These are phyloP conservation scores for Fraxinus anomala DNA, from an alignment of 257 asterid genomes.

Conservation along the genomic window DNA sequence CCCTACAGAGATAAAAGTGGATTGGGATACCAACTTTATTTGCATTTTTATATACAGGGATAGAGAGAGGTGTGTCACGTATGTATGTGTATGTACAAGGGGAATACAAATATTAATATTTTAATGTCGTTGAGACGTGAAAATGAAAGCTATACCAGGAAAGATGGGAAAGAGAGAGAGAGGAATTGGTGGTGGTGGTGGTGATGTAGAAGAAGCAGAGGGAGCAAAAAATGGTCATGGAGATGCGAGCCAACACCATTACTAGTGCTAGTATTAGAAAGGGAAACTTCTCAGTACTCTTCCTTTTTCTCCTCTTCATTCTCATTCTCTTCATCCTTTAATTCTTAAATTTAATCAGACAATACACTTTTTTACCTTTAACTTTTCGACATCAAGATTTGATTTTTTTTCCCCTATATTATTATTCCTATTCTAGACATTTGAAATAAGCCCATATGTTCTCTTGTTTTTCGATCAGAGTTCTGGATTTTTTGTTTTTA, in stretches of 20 bases:
- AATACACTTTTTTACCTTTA: constrained; percentile 1
- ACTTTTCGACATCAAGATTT: constrained; percentile 30
- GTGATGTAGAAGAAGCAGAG: constrained; percentile 41
- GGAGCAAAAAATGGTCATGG: constrained; percentile 50
- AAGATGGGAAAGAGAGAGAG: constrained; percentile 41
- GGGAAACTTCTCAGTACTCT: constrained; percentile 63
- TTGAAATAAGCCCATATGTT: constrained; percentile 36
- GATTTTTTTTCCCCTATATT: constrained; percentile 20
- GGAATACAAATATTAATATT: constrained; percentile 30
- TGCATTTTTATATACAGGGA: not conserved
- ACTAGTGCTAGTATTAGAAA: constrained; percentile 32
- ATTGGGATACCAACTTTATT: constrained; percentile 23
- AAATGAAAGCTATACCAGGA: constrained; percentile 33
- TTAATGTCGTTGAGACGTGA: constrained; percentile 31
- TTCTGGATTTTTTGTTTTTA: constrained; percentile 20
- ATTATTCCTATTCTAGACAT: constrained; percentile 24
- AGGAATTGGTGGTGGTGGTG: constrained; percentile 39
- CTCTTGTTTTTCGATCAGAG: constrained; percentile 48
- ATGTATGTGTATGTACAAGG: constrained; percentile 6
- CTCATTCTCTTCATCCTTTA: constrained; percentile 74
- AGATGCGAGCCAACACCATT: constrained; percentile 68
- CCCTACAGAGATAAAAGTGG: constrained; percentile 24
- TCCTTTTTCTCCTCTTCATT: constrained; percentile 80
- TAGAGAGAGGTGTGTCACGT: constrained; percentile 21
- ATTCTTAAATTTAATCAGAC: constrained; percentile 7